These are phyloP conservation scores for Hirsutella rhossiliensis DNA, from an alignment of 2,329 filamentous ascomycete species.

Conservation along the genomic window DNA sequence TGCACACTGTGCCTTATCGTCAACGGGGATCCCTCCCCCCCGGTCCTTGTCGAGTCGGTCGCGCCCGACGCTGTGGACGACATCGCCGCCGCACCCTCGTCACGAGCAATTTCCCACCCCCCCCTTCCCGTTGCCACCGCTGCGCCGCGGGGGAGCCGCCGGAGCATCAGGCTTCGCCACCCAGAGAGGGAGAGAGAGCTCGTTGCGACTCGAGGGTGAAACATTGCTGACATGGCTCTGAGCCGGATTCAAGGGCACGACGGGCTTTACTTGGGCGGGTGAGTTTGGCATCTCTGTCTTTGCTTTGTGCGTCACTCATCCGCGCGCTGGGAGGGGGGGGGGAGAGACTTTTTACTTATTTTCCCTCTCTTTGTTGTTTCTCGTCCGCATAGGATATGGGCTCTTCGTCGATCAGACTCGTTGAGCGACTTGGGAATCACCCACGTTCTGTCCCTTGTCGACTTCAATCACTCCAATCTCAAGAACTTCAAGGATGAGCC, in stretches of 20 bases:
- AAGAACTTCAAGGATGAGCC: slow-evolving; percentile 36
- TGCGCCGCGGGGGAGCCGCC: too few species aligned
- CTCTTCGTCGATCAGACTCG: slow-evolving; percentile 58
- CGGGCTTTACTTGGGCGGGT: slow-evolving; percentile 28
- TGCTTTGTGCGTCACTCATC: not conserved
- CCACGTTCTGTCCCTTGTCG: slow-evolving; percentile 77
- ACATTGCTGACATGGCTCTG: slow-evolving; percentile 26
- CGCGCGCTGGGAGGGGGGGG: not conserved
- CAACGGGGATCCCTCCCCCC: too few species aligned
- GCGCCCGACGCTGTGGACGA: too few species aligned
- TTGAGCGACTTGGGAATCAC: slow-evolving; percentile 68
- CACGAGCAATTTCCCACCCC: too few species aligned
- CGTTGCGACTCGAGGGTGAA: slow-evolving; percentile 1
- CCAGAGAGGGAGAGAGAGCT: too few species aligned
- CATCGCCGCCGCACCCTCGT: too few species aligned
- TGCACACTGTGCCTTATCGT: too few species aligned
- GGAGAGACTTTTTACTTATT: not conserved
- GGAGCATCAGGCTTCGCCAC: too few species aligned
- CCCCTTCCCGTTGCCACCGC: too few species aligned
- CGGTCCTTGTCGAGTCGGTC: too few species aligned
- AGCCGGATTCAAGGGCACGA: slow-evolving; percentile 29
- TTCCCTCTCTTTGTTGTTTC: not conserved
- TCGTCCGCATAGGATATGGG: slow-evolving; percentile 54
- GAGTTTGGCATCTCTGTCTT: slow-evolving; percentile 10
- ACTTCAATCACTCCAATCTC: slow-evolving; percentile 29